These are phyloP conservation scores for Backusella morwellensis DNA, from an alignment of 192 early-diverging fungal species.

Conservation along the genomic window DNA sequence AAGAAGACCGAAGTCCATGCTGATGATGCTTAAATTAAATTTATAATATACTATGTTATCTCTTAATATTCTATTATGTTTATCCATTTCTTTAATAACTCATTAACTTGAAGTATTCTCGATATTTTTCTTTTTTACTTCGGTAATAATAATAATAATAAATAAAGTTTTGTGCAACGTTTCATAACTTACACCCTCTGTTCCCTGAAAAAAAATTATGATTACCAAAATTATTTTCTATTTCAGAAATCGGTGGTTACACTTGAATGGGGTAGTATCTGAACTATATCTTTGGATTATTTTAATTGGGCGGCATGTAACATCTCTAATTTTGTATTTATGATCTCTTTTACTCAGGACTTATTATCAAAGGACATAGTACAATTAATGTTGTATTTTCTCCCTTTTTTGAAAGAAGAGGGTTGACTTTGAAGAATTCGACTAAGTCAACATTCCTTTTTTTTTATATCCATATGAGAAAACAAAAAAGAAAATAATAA, in stretches of 20 bases:
- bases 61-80: not conserved
- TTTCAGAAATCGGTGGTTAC: not conserved
- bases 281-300: not conserved
- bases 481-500: not conserved
- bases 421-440: too few relatives aligned
- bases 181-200: not conserved
- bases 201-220: not conserved
- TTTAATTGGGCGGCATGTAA: not conserved
- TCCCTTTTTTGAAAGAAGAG: too few relatives aligned
- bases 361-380: too few relatives aligned
- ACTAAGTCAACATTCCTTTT: too few relatives aligned
- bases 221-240: not conserved
- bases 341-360: too few relatives aligned
- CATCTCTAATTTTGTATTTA: not conserved
- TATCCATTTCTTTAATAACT: slow-evolving; percentile 3
- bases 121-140: not conserved
- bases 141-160: not conserved
- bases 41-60: not conserved
- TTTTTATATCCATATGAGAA: too few relatives aligned
- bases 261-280: not conserved
- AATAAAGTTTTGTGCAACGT: slow-evolving; percentile 4
- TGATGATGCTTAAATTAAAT: slow-evolving; percentile 3
- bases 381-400: too few relatives aligned
- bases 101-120: not conserved
- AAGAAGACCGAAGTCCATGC: not conserved